Evolutionary conservation across 805 yeast species (phyloP), one percentile per base, ranked within the genome.

Genomic region (Saccharomycopsis sp.): DNA sequence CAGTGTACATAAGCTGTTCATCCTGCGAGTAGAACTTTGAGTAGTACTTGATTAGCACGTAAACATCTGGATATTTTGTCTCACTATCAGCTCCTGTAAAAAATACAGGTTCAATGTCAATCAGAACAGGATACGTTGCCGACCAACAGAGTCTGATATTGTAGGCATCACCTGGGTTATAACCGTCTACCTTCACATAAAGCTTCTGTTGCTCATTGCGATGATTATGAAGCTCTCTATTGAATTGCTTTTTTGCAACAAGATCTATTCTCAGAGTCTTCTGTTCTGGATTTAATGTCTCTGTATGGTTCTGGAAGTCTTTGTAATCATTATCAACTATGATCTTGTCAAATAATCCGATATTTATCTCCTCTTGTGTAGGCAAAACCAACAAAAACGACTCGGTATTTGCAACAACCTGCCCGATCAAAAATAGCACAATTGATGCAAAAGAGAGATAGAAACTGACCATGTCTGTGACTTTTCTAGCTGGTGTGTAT

Each of bases 141-240:
- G 62, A 60, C 62, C 62, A 60, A 29, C 60, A 60, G 16, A 60
- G 34, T 24, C 62, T 47, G 12, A 57, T 24, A 50, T 60, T 60
- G 29, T 53, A 60, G n/a, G 23, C 50, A 8, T 44, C 24, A 2
- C 53, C 55, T n/a, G 54, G 24, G 15, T 54, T 20, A 34, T 37
- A 51, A 34, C 24, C 21, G 20, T 37, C 55, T 21, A 58, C 24
- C 34, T 54, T 51, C 23, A 58, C 46, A n/a, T 15, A 51, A 24
- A n/a, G 7, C 21, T 57, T 48, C 14, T 40, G 3, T 14, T 44
- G 46, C 46, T 50, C 18, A n/a, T 50, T 53, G 16, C 41, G 21
- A 5, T 51, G 40, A 29, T 47, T 44, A 21, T 37, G n/a, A 21
- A 52, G 51, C 34, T 59, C 62, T 23, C 50, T 20, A 47, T 59